These are phyloP conservation scores for Platismatia glauca DNA, from an alignment of 495 filamentous ascomycete species.

Conservation along the genomic window DNA sequence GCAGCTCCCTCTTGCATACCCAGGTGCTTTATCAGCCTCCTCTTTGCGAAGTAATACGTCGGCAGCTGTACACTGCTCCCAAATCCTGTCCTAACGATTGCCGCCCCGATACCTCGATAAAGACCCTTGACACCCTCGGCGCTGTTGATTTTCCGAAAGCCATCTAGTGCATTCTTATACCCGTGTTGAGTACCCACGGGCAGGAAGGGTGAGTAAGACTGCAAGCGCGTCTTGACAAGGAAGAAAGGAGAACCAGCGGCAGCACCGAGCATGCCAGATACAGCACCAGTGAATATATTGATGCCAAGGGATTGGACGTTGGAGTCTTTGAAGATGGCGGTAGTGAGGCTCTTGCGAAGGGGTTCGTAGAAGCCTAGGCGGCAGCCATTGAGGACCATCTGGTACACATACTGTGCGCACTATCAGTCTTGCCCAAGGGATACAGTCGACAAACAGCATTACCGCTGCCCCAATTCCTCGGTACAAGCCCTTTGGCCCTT, in stretches of 20 bases:
- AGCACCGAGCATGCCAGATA: slow-evolving; percentile 82
- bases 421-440: slow-evolving; percentile 13
- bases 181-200: slow-evolving; percentile 93
- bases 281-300: slow-evolving; percentile 87
- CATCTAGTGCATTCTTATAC: slow-evolving; percentile 80
- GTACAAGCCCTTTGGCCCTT: slow-evolving; percentile 77
- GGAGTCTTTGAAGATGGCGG: slow-evolving; percentile 58
- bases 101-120: slow-evolving; percentile 82
- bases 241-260: slow-evolving; percentile 92
- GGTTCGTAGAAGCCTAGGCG: slow-evolving; percentile 97
- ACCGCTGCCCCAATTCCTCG: slow-evolving; percentile 83
- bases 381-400: slow-evolving; percentile 92
- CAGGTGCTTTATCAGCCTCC: slow-evolving; percentile 66
- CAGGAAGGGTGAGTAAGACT: slow-evolving; percentile 88
- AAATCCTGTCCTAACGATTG: slow-evolving; percentile 96
- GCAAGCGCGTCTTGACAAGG: slow-evolving; percentile 93
- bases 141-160: slow-evolving; percentile 65
- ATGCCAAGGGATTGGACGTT: slow-evolving; percentile 71
- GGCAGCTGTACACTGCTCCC: slow-evolving; percentile 92
- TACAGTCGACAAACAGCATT: slow-evolving; percentile 24
- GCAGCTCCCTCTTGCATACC: slow-evolving; percentile 87
- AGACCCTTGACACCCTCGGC: slow-evolving; percentile 71
- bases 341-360: slow-evolving; percentile 60
- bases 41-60: slow-evolving; percentile 97
- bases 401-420: slow-evolving; percentile 72